Conservation (phyloP, 345 rosid species). For the Theobroma cacao region DNA sequence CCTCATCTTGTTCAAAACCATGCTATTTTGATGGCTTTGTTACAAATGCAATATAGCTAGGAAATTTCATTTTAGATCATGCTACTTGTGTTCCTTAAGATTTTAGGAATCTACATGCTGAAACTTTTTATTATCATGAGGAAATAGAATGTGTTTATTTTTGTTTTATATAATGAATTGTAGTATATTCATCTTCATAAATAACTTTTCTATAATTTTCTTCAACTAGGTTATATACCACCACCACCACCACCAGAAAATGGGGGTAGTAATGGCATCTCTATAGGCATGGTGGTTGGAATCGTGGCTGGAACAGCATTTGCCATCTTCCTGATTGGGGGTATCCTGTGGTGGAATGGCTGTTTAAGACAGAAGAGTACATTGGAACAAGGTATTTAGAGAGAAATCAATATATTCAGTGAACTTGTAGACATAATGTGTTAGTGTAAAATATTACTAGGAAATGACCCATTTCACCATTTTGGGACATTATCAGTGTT, state of each 20-base stretch:
- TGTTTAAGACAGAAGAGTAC: slow-evolving; percentile 1
- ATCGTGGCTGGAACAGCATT: slow-evolving; percentile 20
- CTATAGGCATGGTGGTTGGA: neutral
- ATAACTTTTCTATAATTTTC: neutral
- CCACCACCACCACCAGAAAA: slow-evolving; percentile 20
- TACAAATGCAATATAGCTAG: neutral
- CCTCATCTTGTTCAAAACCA: neutral
- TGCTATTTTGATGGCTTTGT: neutral
- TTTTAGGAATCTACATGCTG: neutral
- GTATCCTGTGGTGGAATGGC: slow-evolving; percentile 35
- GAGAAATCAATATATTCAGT: neutral
- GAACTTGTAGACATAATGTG: neutral
- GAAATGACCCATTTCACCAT: neutral
- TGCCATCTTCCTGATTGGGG: slow-evolving; percentile 13
- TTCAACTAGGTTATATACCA: slow-evolving; percentile 15
- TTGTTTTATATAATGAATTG: too few relatives aligned
- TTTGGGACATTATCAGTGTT: neutral
- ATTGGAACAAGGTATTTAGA: slow-evolving; percentile 17
- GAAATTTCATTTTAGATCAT: neutral
- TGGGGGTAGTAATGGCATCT: neutral
- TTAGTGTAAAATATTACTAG: neutral
- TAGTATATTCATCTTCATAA: neutral
- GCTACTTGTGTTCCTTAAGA: neutral
- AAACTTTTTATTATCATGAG: too few relatives aligned
- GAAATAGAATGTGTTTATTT: too few relatives aligned